Evolutionary conservation across 106 monocot genomes (phyloP).

Genomic region (Posidonia australis): DNA sequence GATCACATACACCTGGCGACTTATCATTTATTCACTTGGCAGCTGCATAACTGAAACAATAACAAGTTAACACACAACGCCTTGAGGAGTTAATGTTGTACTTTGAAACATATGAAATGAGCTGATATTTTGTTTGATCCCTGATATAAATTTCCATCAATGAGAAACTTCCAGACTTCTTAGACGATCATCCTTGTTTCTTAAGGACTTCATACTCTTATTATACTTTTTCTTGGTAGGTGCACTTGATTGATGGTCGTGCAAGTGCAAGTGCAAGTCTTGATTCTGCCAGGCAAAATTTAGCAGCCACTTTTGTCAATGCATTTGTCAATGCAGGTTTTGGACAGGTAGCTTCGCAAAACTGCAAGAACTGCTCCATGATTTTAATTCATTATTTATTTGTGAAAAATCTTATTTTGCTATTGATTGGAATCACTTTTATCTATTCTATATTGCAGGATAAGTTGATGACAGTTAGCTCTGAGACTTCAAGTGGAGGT

Average conservation of each 20-base stretch:
- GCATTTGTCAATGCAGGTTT: constrained; percentile 99
- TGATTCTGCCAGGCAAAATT: constrained; percentile 93
- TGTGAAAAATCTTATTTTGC: neutral
- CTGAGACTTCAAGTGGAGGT: constrained; percentile 69
- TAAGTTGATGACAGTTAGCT: constrained; percentile 78
- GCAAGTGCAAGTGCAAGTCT: constrained; percentile 74
- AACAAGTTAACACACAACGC: no score
- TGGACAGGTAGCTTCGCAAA: constrained; percentile 57
- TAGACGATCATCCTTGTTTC: no score
- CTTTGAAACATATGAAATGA: no score
- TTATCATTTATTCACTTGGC: no score
- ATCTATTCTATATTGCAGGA: constrained; percentile 35
- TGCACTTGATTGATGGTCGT: constrained; percentile 92
- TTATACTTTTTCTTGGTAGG: constrained; percentile 28
- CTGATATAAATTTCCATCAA: no score
- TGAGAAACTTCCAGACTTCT: no score
- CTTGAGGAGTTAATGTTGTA: no score
- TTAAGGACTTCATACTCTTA: no score
- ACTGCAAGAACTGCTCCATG: neutral
- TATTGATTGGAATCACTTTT: neutral
- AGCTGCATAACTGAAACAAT: no score
- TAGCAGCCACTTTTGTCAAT: constrained; percentile 98
- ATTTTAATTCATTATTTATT: neutral
- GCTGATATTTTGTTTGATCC: no score
- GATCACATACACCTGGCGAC: no score